These are phyloP conservation scores for Leccinum broughii DNA, from an alignment of 768 basidiomycete species.

Conservation along the genomic window DNA sequence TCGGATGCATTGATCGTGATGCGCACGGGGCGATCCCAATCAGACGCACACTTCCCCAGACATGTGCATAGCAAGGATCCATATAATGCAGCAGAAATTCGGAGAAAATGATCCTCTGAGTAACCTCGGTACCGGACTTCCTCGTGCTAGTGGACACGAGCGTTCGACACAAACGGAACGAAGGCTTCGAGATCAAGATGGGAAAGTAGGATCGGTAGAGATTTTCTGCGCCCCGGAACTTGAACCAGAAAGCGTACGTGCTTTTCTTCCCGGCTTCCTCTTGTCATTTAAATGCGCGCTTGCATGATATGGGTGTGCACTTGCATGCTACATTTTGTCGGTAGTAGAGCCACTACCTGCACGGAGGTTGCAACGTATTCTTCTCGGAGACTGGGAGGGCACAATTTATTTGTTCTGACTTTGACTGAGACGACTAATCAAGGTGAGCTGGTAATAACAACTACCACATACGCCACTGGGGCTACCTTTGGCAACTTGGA, in stretches of 20 bases:
- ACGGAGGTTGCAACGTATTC: too few species aligned
- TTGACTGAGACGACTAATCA: not conserved
- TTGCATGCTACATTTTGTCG: not conserved
- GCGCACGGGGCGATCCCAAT: not conserved
- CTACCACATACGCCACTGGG: not conserved
- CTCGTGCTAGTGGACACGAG: not conserved
- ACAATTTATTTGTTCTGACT: not conserved
- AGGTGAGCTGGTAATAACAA: not conserved
- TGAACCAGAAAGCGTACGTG: not conserved
- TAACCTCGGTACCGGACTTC: not conserved
- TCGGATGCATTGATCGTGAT: not conserved
- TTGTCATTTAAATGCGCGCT: not conserved
- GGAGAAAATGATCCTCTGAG: not conserved
- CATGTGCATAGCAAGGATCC: not conserved
- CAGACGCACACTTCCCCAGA: not conserved
- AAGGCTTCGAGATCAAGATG: not conserved
- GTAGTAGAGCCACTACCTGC: not conserved
- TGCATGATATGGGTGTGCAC: not conserved
- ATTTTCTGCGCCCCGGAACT: not conserved
- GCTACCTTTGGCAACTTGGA: not conserved
- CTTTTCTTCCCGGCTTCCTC: not conserved
- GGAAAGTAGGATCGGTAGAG: not conserved
- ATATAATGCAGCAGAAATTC: not conserved
- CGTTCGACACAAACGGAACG: not conserved
- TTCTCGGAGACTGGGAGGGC: not conserved